Percentiles rank a stretch among this genome's conserved stretches.
Conservation (phyloP, 1,284 basidiomycete species). For the Cryptococcus sp. region DNA sequence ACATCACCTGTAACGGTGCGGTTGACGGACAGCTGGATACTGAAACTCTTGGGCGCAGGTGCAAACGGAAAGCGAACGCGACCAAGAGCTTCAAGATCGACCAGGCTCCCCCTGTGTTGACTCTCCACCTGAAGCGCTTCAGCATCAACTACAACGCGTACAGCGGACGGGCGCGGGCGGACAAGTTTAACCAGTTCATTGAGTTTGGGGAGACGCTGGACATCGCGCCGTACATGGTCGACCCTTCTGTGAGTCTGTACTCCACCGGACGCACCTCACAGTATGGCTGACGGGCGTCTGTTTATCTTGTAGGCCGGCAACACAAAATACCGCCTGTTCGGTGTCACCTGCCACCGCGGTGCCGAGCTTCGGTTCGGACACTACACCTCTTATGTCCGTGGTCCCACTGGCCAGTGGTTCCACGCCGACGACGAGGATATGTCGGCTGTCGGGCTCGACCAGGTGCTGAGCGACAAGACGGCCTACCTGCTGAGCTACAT, state of each 20-base stretch:
- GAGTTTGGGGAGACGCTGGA: conserved; percentile 75
- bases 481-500: conserved; percentile 95
- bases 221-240: conserved; percentile 78
- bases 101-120: conserved; percentile 83
- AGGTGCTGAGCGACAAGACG: conserved; percentile 65
- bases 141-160: conserved; percentile 36
- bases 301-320: conserved; percentile 51
- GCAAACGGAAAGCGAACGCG: conserved; percentile 45
- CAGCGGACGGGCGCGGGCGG: conserved; percentile 67
- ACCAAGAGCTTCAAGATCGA: conserved; percentile 61
- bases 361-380: conserved; percentile 92
- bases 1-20: not conserved
- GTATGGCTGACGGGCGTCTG: not conserved
- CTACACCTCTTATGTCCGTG: conserved; percentile 84
- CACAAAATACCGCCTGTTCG: conserved; percentile 83
- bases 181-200: conserved; percentile 75
- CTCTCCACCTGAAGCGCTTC: conserved; percentile 96
- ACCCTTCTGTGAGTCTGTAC: conserved; percentile 54
- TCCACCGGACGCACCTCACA: not conserved
- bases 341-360: conserved; percentile 89
- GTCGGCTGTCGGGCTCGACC: conserved; percentile 40
- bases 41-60: conserved; percentile 21
- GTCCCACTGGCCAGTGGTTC: conserved; percentile 70
- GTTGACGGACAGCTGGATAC: not conserved
- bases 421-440: conserved; percentile 92